Evolutionary conservation across 306 rosid genomes (phyloP).

Genomic region (Leucaena leucocephala): DNA sequence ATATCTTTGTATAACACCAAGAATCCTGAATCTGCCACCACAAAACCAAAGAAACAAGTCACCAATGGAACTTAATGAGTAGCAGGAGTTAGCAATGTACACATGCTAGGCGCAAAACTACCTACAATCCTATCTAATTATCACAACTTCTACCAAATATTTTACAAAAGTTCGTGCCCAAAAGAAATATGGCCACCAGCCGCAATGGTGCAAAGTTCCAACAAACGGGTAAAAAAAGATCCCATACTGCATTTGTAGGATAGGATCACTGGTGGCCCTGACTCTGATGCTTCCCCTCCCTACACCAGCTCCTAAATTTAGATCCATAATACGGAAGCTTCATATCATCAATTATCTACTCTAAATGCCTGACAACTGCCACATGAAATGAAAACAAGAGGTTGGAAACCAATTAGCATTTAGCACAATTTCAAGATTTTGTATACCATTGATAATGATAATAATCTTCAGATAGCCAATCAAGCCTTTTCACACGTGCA

Average conservation of each 20-base stretch:
- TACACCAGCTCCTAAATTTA: slow-evolving; percentile 18
- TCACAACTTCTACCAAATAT: slow-evolving; percentile 63
- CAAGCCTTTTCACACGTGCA: neutral
- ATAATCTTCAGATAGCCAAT: neutral
- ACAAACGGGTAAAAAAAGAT: slow-evolving; percentile 31
- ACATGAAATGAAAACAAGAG: slow-evolving; percentile 14
- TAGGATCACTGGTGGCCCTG: slow-evolving; percentile 33
- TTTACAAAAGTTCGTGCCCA: slow-evolving; percentile 59
- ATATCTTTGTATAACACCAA: slow-evolving; percentile 51
- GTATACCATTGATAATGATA: neutral
- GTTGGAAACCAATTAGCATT: neutral
- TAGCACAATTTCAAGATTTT: neutral
- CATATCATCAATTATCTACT: slow-evolving; percentile 18
- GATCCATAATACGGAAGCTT: slow-evolving; percentile 31
- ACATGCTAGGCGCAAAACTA: slow-evolving; percentile 52
- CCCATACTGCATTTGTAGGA: slow-evolving; percentile 39
- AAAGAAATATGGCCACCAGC: slow-evolving; percentile 27
- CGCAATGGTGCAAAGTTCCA: slow-evolving; percentile 16
- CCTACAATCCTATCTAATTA: slow-evolving; percentile 47
- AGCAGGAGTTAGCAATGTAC: slow-evolving; percentile 78
- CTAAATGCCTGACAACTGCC: slow-evolving; percentile 31
- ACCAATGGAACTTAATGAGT: slow-evolving; percentile 45
- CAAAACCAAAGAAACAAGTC: slow-evolving; percentile 44
- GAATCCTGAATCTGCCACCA: slow-evolving; percentile 72
- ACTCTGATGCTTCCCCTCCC: slow-evolving; percentile 30